Conservation (phyloP, 306 rosid species). For the Hippophae tibetana region DNA sequence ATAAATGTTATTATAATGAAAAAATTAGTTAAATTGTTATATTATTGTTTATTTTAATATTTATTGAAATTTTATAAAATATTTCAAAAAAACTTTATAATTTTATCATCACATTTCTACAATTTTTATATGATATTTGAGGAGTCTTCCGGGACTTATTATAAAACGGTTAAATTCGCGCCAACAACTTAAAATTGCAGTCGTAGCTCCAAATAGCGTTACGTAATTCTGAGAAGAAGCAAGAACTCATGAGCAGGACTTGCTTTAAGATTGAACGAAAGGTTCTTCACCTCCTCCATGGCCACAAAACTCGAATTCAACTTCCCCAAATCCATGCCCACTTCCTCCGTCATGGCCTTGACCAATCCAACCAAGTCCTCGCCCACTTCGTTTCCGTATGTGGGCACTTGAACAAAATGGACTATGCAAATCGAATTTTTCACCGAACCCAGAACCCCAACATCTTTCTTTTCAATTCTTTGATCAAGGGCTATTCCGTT, state of each 20-base stretch:
- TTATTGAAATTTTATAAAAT: too few species aligned
- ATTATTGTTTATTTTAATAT: too few species aligned
- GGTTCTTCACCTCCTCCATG: slow-evolving; percentile 61
- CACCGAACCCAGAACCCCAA: slow-evolving; percentile 41
- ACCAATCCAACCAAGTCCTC: slow-evolving; percentile 61
- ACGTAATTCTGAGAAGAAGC: neutral
- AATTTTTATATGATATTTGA: too few species aligned
- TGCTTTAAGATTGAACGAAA: slow-evolving; percentile 39
- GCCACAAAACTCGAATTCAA: slow-evolving; percentile 36
- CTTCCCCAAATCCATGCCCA: slow-evolving; percentile 61
- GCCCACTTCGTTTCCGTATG: slow-evolving; percentile 72
- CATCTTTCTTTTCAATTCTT: slow-evolving; percentile 58
- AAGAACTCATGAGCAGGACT: slow-evolving; percentile 33
- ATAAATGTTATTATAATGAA: too few species aligned
- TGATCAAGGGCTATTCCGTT: slow-evolving; percentile 63
- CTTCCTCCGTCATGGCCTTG: slow-evolving; percentile 68
- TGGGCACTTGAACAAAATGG: slow-evolving; percentile 26
- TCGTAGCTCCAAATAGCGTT: neutral
- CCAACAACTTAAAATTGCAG: slow-evolving; percentile 8
- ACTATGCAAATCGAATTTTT: slow-evolving; percentile 52
- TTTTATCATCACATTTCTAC: too few species aligned
- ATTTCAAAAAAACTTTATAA: too few species aligned
- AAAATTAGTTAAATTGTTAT: too few species aligned
- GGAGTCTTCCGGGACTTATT: too few species aligned
- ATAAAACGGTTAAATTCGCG: neutral